Percentiles rank a stretch among this genome's conserved stretches.
Evolutionary conservation across 176 grass and related monocot species (phyloP).

Genomic region (Carex kokanica): DNA sequence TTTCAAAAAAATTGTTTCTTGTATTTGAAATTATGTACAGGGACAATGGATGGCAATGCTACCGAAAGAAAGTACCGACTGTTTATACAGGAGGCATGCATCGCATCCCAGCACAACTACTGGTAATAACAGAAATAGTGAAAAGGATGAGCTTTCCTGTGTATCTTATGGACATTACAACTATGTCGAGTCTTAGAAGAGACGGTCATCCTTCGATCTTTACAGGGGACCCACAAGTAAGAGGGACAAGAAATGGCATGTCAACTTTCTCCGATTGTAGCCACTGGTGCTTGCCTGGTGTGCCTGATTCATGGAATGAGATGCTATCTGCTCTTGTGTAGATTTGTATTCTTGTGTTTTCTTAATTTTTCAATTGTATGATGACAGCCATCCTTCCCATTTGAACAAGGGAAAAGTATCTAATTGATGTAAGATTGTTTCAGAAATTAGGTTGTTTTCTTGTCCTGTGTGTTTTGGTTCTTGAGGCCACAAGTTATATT

Average conservation of each 20-base stretch:
- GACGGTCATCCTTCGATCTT: conserved; percentile 49
- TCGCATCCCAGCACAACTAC: conserved; percentile 26
- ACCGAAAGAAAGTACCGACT: conserved; percentile 25
- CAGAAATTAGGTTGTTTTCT: not conserved
- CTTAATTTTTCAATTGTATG: conserved; percentile 1
- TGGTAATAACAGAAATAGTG: conserved; percentile 35
- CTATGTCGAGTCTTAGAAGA: conserved; percentile 35
- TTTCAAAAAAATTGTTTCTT: not conserved
- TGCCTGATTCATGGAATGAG: conserved; percentile 49
- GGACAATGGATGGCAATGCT: conserved; percentile 46
- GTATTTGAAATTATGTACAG: not conserved
- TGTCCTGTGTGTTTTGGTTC: not conserved
- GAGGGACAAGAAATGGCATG: not conserved
- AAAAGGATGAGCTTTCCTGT: conserved; percentile 49
- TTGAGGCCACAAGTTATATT: not conserved
- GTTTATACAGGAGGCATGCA: not conserved
- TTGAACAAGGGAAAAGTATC: not conserved
- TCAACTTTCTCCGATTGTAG: conserved; percentile 28
- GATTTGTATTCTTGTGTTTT: not conserved
- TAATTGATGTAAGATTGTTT: not conserved
- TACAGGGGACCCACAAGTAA: not conserved
- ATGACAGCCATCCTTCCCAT: not conserved
- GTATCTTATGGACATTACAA: conserved; percentile 39
- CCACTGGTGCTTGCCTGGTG: conserved; percentile 48
- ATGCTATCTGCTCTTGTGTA: conserved; percentile 38